A percentile compares a stretch with the other conserved stretches of the same genome.
Conservation (phyloP, 2,329 filamentous ascomycete species). For the Chrysosporium queenslandicum region DNA sequence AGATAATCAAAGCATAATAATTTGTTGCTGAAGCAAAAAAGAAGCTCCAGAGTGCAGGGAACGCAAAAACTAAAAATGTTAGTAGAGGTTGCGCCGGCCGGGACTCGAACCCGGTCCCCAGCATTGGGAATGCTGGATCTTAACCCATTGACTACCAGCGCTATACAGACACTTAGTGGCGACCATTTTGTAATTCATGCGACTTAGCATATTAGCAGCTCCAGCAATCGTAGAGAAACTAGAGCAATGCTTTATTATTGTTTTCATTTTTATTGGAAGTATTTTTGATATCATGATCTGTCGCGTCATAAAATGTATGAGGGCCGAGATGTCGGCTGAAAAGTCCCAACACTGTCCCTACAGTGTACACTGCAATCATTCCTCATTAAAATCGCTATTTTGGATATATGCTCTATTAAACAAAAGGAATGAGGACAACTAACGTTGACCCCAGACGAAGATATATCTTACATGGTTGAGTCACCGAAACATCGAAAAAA, state of each 20-base stretch:
- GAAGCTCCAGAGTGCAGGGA: neutral
- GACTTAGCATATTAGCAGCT: neutral
- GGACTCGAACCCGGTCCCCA: conserved; percentile 14
- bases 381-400: neutral
- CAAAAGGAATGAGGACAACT: neutral
- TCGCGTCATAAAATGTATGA: no score
- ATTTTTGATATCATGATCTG: no score
- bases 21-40: neutral
- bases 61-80: neutral
- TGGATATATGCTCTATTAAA: neutral
- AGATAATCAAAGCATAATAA: no score
- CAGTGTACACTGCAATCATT: neutral
- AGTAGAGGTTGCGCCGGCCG: conserved; percentile 8
- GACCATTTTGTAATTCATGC: neutral
- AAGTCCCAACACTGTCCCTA: no score
- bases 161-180: conserved; percentile 6
- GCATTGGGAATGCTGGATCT: conserved; percentile 15
- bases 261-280: no score
- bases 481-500: no score
- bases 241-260: no score
- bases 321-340: no score
- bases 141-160: conserved; percentile 15
- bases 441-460: neutral
- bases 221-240: no score
- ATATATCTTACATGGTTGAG: no score